These are phyloP conservation scores for Hydnomerulius pinastri DNA, from an alignment of 768 basidiomycete genomes.

Conservation along the genomic window DNA sequence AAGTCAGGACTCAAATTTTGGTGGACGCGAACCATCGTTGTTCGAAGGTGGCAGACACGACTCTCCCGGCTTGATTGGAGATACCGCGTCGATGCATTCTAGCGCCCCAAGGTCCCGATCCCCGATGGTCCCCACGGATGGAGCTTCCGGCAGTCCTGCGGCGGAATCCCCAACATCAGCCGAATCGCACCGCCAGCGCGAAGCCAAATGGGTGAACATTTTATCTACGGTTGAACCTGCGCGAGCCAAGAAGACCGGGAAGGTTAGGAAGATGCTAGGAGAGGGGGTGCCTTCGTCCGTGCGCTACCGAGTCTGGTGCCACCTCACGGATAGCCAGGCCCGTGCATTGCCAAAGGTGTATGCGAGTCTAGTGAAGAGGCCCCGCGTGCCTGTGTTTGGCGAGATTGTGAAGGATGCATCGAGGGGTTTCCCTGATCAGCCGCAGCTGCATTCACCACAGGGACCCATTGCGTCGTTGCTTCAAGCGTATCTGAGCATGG, in stretches of 20 bases:
- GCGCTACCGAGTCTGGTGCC: slow-evolving; percentile 82
- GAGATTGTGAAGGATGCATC: slow-evolving; percentile 64
- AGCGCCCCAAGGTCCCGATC: slow-evolving; percentile 29
- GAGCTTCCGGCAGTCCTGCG: background rate
- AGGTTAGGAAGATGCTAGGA: slow-evolving; percentile 68
- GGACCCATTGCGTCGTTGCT: slow-evolving; percentile 58
- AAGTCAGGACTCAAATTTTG: slow-evolving; percentile 56
- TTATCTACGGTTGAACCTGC: slow-evolving; percentile 58
- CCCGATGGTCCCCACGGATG: slow-evolving; percentile 20
- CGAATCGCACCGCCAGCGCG: slow-evolving; percentile 73
- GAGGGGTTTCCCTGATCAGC: slow-evolving; percentile 55
- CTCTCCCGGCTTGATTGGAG: slow-evolving; percentile 32
- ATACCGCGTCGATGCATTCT: slow-evolving; percentile 45
- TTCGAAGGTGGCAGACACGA: slow-evolving; percentile 13
- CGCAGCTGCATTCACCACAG: slow-evolving; percentile 57
- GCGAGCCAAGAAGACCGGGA: slow-evolving; percentile 77
- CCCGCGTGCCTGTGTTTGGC: slow-evolving; percentile 45
- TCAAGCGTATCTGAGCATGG: slow-evolving; percentile 83
- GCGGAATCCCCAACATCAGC: slow-evolving; percentile 29
- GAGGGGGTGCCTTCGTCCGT: slow-evolving; percentile 86
- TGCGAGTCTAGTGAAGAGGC: slow-evolving; percentile 57
- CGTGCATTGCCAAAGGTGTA: slow-evolving; percentile 72
- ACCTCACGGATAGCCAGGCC: slow-evolving; percentile 75
- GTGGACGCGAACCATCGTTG: slow-evolving; percentile 33
- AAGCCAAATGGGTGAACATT: slow-evolving; percentile 72